phyloP scores from a whole-genome alignment of 208 protist genomes.

The Willaertia magna region DNA sequence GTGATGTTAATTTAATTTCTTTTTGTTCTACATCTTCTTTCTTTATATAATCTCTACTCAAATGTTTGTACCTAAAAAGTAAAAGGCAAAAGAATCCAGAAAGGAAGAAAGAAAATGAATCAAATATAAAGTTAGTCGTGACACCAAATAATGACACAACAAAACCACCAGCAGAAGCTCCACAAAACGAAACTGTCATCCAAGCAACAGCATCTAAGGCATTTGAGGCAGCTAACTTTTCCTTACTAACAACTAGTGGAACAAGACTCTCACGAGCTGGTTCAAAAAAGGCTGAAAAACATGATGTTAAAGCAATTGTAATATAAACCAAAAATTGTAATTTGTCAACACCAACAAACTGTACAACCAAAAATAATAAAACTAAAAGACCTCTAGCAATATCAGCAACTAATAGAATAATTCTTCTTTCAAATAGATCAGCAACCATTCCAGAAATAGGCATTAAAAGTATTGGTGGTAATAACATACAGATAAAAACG shows the following conservation, averaged over 20 bases:
- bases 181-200: neutral
- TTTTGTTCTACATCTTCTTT: neutral
- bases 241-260: neutral
- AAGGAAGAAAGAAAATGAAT: neutral
- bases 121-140: neutral
- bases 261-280: neutral
- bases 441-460: neutral
- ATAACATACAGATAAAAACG: neutral
- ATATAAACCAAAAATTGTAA: neutral
- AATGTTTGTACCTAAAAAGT: neutral
- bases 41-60: neutral
- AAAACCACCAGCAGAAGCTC: neutral
- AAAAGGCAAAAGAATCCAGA: neutral
- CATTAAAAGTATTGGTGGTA: neutral
- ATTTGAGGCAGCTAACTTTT: neutral
- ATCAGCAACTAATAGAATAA: neutral
- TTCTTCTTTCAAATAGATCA: conserved; percentile 5
- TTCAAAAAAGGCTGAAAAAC: neutral
- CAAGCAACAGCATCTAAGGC: neutral
- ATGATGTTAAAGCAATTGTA: neutral
- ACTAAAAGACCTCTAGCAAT: neutral
- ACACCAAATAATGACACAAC: neutral
- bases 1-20: neutral
- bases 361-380: neutral
- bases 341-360: neutral